These are phyloP conservation scores for Globisporangium paroecandrum DNA, from an alignment of 352 stramenopile species.

Conservation along the genomic window DNA sequence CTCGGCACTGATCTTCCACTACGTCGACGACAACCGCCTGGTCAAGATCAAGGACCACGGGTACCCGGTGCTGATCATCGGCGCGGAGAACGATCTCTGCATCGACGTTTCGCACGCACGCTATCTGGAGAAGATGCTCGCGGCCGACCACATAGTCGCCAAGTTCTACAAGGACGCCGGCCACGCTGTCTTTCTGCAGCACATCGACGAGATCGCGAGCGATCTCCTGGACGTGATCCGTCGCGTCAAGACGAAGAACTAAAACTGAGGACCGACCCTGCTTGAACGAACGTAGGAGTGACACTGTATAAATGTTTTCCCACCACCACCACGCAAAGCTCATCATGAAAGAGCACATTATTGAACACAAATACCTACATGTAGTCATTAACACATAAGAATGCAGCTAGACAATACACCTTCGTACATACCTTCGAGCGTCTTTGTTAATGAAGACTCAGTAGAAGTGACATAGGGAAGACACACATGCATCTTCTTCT, in stretches of 20 bases:
- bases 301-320: too few species aligned
- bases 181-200: neutral
- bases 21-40: constrained; percentile 38
- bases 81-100: neutral
- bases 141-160: neutral
- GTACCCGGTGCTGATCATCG: neutral
- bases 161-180: neutral
- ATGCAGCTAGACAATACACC: too few species aligned
- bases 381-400: too few species aligned
- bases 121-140: neutral
- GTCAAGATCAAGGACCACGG: neutral
- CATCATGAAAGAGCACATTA: too few species aligned
- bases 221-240: neutral
- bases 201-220: neutral
- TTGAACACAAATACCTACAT: too few species aligned
- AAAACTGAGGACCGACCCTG: too few species aligned
- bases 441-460: too few species aligned
- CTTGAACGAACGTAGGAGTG: too few species aligned
- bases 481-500: neutral
- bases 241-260: neutral
- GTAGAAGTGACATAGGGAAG: too few species aligned
- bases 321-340: too few species aligned
- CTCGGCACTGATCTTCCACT: constrained; percentile 34
- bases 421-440: too few species aligned
- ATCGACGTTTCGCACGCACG: neutral